These are phyloP conservation scores for Phaeotremella skinneri DNA, from an alignment of 768 basidiomycete genomes.

Conservation along the genomic window DNA sequence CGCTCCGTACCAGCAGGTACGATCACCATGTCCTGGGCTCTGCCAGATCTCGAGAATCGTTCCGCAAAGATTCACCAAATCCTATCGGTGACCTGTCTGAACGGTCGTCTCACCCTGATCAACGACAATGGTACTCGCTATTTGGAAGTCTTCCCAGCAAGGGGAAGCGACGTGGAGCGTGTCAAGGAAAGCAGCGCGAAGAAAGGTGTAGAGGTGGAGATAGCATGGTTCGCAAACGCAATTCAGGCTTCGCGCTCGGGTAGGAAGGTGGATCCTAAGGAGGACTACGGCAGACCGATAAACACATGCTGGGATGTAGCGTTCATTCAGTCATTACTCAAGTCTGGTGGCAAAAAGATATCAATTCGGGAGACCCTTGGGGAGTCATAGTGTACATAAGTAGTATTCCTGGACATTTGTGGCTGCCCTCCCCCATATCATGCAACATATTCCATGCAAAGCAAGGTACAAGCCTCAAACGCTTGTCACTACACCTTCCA, in stretches of 20 bases:
- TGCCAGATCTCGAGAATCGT: slow-evolving; percentile 17
- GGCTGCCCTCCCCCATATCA: too few species aligned
- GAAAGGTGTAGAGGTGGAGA: slow-evolving; percentile 54
- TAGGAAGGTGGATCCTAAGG: slow-evolving; percentile 54
- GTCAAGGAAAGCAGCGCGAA: slow-evolving; percentile 53
- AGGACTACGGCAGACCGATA: slow-evolving; percentile 62
- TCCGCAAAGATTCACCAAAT: slow-evolving; percentile 14
- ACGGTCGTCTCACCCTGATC: slow-evolving; percentile 32
- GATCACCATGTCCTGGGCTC: slow-evolving; percentile 40
- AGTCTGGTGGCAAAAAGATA: slow-evolving; percentile 62
- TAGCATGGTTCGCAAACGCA: slow-evolving; percentile 22
- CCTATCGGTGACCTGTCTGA: slow-evolving; percentile 32
- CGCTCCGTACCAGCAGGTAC: slow-evolving; percentile 36
- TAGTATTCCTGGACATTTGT: too few species aligned
- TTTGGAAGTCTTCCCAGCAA: slow-evolving; percentile 21
- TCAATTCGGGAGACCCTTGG: slow-evolving; percentile 55
- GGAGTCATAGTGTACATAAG: slow-evolving; percentile 14
- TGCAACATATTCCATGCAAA: too few species aligned
- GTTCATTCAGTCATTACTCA: slow-evolving; percentile 72
- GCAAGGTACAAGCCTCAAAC: too few species aligned
- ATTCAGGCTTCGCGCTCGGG: slow-evolving; percentile 57
- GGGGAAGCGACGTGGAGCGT: slow-evolving; percentile 50
- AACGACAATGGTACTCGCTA: slow-evolving; percentile 2
- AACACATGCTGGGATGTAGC: slow-evolving; percentile 71
- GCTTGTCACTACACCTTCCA: too few species aligned